Conservation (phyloP, 2,329 filamentous ascomycete species). For the Dothistroma septosporum region DNA sequence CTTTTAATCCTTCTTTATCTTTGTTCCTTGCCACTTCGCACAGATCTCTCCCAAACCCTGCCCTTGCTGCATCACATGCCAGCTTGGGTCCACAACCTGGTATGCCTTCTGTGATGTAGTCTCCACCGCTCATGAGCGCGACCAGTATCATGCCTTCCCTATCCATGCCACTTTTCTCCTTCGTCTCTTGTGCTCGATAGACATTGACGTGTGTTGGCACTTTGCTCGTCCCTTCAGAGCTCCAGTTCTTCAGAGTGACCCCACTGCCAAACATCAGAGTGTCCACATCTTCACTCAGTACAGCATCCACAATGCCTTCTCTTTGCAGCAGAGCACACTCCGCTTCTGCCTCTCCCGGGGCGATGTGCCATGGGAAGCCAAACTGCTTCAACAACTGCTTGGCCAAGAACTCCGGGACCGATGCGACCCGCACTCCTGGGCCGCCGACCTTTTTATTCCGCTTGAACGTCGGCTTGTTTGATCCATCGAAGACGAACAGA, state of each 20-base stretch:
- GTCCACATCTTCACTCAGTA: slow-evolving; percentile 94
- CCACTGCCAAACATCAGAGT: slow-evolving; percentile 38
- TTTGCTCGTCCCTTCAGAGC: slow-evolving; percentile 64
- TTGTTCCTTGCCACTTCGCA: slow-evolving; percentile 57
- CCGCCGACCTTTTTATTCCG: slow-evolving; percentile 66
- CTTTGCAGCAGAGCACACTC: slow-evolving; percentile 86
- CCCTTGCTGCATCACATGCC: slow-evolving; percentile 83
- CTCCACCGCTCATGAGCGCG: slow-evolving; percentile 90
- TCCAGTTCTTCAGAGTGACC: slow-evolving; percentile 58
- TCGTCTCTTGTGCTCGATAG: slow-evolving; percentile 63
- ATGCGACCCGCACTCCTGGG: slow-evolving; percentile 59
- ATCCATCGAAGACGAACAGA: slow-evolving; percentile 86
- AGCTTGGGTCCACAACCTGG: slow-evolving; percentile 82
- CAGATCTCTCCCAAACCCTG: slow-evolving; percentile 75
- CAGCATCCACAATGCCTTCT: slow-evolving; percentile 81
- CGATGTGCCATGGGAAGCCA: slow-evolving; percentile 77
- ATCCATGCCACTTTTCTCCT: slow-evolving; percentile 60
- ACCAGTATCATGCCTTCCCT: slow-evolving; percentile 89
- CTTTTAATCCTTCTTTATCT: slow-evolving; percentile 56
- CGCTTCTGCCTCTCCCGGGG: slow-evolving; percentile 91
- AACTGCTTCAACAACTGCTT: slow-evolving; percentile 82
- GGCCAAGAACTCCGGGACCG: slow-evolving; percentile 67
- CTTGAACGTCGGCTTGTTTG: slow-evolving; percentile 80
- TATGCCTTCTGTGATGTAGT: slow-evolving; percentile 86
- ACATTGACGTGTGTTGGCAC: slow-evolving; percentile 79